phyloP scores from a whole-genome alignment of 805 yeast genomes.

The Metschnikowia dekortorum region DNA sequence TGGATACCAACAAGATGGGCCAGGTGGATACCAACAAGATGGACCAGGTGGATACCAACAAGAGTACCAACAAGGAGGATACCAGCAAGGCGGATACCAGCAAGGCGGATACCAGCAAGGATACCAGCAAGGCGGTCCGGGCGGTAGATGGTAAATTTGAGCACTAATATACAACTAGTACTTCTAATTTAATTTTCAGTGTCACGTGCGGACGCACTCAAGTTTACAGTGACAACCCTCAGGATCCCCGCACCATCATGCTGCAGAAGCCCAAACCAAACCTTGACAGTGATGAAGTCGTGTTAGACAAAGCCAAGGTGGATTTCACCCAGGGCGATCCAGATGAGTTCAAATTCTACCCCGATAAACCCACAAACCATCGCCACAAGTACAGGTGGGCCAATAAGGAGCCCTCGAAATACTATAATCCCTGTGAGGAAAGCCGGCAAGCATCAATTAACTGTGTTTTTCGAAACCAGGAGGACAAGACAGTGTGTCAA shows the following conservation, averaged over 20 bases:
- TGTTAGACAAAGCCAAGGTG: constrained; percentile 38
- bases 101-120: constrained; percentile 7
- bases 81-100: constrained; percentile 7
- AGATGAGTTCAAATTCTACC: constrained; percentile 64
- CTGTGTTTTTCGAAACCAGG: constrained; percentile 77
- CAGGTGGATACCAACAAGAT: constrained; percentile 4
- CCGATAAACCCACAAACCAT: constrained; percentile 79
- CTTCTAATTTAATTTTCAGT: background rate
- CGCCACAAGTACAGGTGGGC: constrained; percentile 66
- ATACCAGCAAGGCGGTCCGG: background rate
- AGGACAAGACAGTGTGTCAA: constrained; percentile 55
- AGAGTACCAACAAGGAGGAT: constrained; percentile 8
- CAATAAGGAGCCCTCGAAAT: constrained; percentile 75
- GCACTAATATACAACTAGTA: background rate
- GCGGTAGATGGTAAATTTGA: constrained; percentile 8
- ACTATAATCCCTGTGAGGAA: constrained; percentile 90
- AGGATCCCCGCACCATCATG: background rate
- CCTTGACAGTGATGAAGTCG: constrained; percentile 22
- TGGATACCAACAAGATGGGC: constrained; percentile 9
- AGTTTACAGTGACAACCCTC: background rate
- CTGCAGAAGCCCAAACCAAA: background rate
- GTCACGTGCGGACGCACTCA: background rate
- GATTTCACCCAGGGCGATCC: constrained; percentile 53
- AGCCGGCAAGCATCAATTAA: constrained; percentile 81
- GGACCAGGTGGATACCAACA: constrained; percentile 13